Evolutionary conservation across 768 basidiomycete species (phyloP).

Genomic region (Imleria badia): DNA sequence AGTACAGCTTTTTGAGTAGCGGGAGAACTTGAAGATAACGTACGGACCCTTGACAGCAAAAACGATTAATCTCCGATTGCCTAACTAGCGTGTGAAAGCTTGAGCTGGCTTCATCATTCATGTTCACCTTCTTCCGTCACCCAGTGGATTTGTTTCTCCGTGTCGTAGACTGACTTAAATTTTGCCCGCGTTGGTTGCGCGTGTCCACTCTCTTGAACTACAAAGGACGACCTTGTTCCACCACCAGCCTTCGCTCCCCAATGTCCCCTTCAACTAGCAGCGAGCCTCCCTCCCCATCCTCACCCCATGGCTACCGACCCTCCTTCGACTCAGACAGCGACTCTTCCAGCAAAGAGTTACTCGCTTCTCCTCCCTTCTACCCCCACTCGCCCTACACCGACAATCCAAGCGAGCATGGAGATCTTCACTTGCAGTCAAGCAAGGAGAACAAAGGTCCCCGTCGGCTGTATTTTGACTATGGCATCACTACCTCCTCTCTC

Average conservation of each 20-base stretch:
- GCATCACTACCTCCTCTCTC: conserved; percentile 5
- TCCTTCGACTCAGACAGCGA: conserved; percentile 16
- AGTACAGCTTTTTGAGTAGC: too few species aligned
- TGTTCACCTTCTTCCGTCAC: neutral
- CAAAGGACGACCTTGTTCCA: neutral
- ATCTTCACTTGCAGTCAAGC: neutral
- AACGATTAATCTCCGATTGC: too few species aligned
- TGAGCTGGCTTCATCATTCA: neutral
- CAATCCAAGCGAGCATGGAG: neutral
- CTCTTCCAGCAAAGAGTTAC: conserved; percentile 8
- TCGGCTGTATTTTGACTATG: conserved; percentile 25
- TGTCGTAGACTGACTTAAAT: conserved; percentile 3
- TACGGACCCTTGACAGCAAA: too few species aligned
- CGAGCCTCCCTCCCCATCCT: neutral
- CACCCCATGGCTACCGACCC: neutral
- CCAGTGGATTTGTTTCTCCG: neutral
- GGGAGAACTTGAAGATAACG: too few species aligned
- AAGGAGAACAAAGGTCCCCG: conserved; percentile 20
- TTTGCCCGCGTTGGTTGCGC: conserved; percentile 1
- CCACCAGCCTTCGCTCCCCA: neutral
- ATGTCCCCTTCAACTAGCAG: neutral
- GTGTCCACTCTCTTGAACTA: conserved; percentile 6
- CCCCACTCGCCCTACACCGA: conserved; percentile 6
- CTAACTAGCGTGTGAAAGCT: too few species aligned
- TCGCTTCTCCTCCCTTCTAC: neutral